These are phyloP conservation scores for Penicillium nucicola DNA, from an alignment of 495 filamentous ascomycete species.

Conservation along the genomic window DNA sequence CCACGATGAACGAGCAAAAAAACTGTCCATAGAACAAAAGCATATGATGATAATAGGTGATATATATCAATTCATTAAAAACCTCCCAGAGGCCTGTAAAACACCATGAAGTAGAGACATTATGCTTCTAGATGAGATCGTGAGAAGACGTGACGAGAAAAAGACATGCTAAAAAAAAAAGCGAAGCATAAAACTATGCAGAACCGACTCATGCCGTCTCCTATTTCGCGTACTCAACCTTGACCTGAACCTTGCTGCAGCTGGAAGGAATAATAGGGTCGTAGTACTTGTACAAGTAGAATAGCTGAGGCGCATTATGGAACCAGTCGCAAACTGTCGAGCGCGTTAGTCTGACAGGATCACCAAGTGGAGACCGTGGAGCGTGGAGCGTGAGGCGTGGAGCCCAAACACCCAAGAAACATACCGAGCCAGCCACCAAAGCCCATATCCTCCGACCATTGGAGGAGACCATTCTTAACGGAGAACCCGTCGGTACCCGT, in stretches of 20 bases:
- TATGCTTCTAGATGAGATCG: not conserved
- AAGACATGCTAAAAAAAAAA: not conserved
- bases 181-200: not conserved
- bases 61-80: not conserved
- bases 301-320: conserved; percentile 53
- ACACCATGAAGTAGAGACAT: no score
- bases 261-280: conserved; percentile 33
- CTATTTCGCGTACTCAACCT: conserved; percentile 21
- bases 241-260: conserved; percentile 43
- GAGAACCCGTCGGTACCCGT: conserved; percentile 35
- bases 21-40: not conserved
- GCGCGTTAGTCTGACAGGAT: not conserved
- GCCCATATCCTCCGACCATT: conserved; percentile 32
- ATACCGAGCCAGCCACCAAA: conserved; percentile 55
- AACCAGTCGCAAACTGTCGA: conserved; percentile 51
- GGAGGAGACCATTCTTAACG: conserved; percentile 32
- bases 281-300: conserved; percentile 38
- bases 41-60: not conserved
- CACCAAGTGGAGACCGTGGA: not conserved
- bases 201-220: not conserved
- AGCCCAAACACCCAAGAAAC: conserved; percentile 10
- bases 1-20: not conserved
- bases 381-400: no score
- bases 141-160: not conserved
- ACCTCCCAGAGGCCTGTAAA: no score